Evolutionary conservation across 805 yeast species (phyloP).

Genomic region (Candida sphagnicola): DNA sequence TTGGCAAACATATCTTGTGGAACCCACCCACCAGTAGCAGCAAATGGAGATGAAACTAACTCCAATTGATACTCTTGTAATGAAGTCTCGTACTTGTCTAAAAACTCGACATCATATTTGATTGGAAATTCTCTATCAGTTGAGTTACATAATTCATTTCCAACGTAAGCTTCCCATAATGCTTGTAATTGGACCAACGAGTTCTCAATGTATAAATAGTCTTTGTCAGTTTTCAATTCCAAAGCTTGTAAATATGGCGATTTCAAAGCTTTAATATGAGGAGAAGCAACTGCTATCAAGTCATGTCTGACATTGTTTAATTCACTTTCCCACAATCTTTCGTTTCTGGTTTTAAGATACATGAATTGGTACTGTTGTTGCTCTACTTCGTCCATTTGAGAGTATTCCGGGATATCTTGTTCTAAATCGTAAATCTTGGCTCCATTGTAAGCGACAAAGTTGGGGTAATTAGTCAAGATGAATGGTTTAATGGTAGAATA

Average conservation of each 20-base stretch:
- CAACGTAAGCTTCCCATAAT: constrained; percentile 65
- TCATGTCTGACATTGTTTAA: constrained; percentile 62
- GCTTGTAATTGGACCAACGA: constrained; percentile 60
- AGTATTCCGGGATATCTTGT: constrained; percentile 71
- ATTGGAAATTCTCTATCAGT: constrained; percentile 52
- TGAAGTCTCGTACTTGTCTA: constrained; percentile 53
- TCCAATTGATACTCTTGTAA: constrained; percentile 67
- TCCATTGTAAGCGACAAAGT: constrained; percentile 83
- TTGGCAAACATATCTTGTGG: constrained; percentile 89
- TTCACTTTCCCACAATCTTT: constrained; percentile 79
- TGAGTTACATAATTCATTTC: constrained; percentile 51
- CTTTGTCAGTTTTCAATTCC: constrained; percentile 55
- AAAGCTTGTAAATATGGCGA: constrained; percentile 59
- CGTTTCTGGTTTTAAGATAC: constrained; percentile 87
- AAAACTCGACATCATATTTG: constrained; percentile 51
- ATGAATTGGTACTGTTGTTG: constrained; percentile 81
- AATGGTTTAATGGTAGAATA: constrained; percentile 78
- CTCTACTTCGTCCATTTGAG: constrained; percentile 63
- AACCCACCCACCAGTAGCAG: constrained; percentile 91
- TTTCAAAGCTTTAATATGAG: constrained; percentile 74
- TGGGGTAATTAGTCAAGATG: constrained; percentile 71
- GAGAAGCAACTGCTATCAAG: constrained; percentile 74
- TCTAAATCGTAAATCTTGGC: constrained; percentile 76
- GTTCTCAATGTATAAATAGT: constrained; percentile 61
- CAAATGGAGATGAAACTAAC: constrained; percentile 70